A percentile compares a stretch with the other conserved stretches of the same genome.
Evolutionary conservation across 306 rosid species (phyloP).

Genomic region (Sindora glabra): DNA sequence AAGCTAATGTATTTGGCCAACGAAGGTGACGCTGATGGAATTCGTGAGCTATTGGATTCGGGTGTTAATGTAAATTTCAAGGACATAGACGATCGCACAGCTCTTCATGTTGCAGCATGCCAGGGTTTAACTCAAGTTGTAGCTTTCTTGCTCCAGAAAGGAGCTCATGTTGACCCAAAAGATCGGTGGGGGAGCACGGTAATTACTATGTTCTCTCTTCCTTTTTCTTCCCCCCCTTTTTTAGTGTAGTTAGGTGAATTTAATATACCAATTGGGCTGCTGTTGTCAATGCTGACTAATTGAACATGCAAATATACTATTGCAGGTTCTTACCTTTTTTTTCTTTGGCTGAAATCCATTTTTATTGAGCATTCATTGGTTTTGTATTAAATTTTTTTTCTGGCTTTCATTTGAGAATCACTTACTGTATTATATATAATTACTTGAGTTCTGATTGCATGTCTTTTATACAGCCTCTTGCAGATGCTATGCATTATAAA

Average conservation of each 20-base stretch:
- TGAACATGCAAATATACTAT: background rate
- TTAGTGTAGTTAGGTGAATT: background rate
- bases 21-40: conserved; percentile 79
- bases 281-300: background rate
- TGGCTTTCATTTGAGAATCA: background rate
- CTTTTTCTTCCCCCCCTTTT: background rate
- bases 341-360: too few relatives aligned
- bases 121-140: conserved; percentile 70
- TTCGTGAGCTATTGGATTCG: conserved; percentile 52
- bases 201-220: background rate
- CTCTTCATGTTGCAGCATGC: conserved; percentile 86
- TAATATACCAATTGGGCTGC: background rate
- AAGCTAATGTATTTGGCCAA: conserved; percentile 71
- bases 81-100: conserved; percentile 75
- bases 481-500: conserved; percentile 76
- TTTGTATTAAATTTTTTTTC: background rate
- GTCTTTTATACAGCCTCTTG: conserved; percentile 69
- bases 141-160: conserved; percentile 59
- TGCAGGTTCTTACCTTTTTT: too few relatives aligned
- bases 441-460: background rate
- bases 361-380: background rate
- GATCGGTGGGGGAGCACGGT: conserved; percentile 99
- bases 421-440: background rate
- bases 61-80: conserved; percentile 67
- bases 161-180: conserved; percentile 59